These are phyloP conservation scores for Grammothele lineata DNA, from an alignment of 768 basidiomycete genomes.

Conservation along the genomic window DNA sequence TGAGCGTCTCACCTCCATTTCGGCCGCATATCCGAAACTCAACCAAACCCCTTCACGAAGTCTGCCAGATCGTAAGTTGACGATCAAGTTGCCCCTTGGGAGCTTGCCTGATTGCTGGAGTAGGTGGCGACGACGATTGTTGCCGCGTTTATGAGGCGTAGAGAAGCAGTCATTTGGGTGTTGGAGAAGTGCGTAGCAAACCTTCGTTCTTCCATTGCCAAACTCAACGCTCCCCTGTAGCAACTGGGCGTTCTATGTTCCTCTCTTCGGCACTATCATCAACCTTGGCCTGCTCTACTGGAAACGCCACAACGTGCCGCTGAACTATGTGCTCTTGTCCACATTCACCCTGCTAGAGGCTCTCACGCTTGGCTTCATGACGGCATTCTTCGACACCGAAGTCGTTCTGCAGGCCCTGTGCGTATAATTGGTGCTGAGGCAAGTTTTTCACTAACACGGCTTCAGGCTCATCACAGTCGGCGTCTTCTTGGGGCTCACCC, in stretches of 20 bases:
- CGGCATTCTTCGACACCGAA: slow-evolving; percentile 66
- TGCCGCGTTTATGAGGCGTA: slow-evolving; percentile 63
- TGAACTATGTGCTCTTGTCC: slow-evolving; percentile 80
- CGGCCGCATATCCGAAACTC: background rate
- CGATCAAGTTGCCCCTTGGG: too few species aligned
- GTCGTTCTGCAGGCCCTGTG: slow-evolving; percentile 87
- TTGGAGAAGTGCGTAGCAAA: slow-evolving; percentile 50
- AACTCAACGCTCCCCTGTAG: background rate
- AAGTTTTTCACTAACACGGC: background rate
- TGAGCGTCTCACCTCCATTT: slow-evolving; percentile 37
- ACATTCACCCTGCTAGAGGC: slow-evolving; percentile 91
- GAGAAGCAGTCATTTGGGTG: slow-evolving; percentile 64
- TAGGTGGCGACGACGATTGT: slow-evolving; percentile 76
- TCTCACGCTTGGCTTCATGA: slow-evolving; percentile 81
- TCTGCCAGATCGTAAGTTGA: slow-evolving; percentile 64
- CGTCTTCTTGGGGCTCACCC: slow-evolving; percentile 88
- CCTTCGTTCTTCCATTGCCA: background rate
- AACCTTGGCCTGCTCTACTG: slow-evolving; percentile 81
- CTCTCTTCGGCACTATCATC: slow-evolving; percentile 73
- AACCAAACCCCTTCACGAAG: slow-evolving; percentile 29
- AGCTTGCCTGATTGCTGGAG: background rate
- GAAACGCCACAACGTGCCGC: slow-evolving; percentile 89
- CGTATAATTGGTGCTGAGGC: slow-evolving; percentile 23
- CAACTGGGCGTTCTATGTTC: slow-evolving; percentile 77
- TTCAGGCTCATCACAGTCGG: slow-evolving; percentile 80